Percentiles rank a stretch among this genome's conserved stretches.
These are phyloP conservation scores for Auricularia sp. DNA, from an alignment of 768 basidiomycete genomes.

Conservation along the genomic window DNA sequence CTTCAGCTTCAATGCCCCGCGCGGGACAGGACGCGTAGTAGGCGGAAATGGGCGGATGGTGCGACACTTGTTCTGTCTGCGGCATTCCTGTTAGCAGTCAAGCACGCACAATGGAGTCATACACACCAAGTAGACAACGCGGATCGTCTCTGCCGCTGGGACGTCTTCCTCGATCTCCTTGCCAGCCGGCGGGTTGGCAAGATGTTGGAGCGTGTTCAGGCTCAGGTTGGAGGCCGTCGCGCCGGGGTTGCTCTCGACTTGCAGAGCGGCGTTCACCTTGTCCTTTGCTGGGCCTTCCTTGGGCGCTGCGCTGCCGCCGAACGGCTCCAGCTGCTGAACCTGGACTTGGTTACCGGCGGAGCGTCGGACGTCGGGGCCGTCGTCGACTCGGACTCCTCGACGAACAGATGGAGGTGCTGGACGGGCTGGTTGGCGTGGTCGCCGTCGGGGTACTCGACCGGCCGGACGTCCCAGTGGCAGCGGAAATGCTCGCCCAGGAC, in stretches of 20 bases:
- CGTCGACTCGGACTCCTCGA: constrained; percentile 12
- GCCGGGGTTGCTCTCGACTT: constrained; percentile 33
- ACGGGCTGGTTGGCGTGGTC: constrained; percentile 39
- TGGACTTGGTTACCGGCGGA: background rate
- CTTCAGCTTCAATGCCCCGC: constrained; percentile 58
- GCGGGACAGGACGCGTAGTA: constrained; percentile 72
- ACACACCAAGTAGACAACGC: constrained; percentile 57
- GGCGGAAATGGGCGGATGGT: constrained; percentile 91
- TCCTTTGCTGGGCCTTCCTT: background rate
- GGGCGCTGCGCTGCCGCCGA: background rate
- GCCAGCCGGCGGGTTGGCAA: constrained; percentile 25
- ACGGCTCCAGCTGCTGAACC: background rate
- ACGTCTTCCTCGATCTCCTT: constrained; percentile 25
- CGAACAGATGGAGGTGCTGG: constrained; percentile 26
- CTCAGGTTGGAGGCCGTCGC: constrained; percentile 55
- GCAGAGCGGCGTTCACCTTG: background rate
- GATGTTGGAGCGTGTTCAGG: constrained; percentile 11
- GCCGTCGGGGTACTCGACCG: constrained; percentile 38
- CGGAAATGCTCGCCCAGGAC: constrained; percentile 86
- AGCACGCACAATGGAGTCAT: background rate
- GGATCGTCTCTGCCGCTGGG: constrained; percentile 33
- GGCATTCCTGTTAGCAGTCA: background rate
- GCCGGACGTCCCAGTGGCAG: constrained; percentile 74
- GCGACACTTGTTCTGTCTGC: constrained; percentile 86
- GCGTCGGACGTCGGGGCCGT: constrained; percentile 11